Evolutionary conservation across 148 eudicot genomes (phyloP), one percentile per base, ranked within the genome.

Genomic region (Agrostemma githago): DNA sequence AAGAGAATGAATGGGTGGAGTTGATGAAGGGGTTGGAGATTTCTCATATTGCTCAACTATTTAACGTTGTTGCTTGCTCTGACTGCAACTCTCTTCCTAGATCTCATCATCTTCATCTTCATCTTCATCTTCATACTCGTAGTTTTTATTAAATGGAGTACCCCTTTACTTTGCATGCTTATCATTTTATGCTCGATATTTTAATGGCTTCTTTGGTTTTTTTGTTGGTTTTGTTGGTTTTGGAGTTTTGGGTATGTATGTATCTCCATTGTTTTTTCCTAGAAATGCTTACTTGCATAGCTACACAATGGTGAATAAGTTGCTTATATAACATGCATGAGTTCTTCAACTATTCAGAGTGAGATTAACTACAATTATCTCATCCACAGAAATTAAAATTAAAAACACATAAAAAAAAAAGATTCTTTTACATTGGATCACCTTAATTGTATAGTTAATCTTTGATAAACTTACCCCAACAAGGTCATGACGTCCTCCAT

Each of bases 1-100:
- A 26, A 74, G 73, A 41, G 53, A 76, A 46, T 34, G 79, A 74
- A 0, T 78, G 78, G 78, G 0, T 72, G 4, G 54, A 19, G 71
- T 5, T n/a, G 7, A 53, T 82, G 59, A 82, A 72, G 70, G 19
- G 57, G 0, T 54, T 82, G 60, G 79, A 78, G 37, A 21, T 62
- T 53, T 40, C 79, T 8, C 73, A 82, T 65, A 78, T 82, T 75
- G 46, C 62, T 3, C 61, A 78, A 39, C 26, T 78, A 20, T 72
- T 82, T 38, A 15, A 58, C 63, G n/a, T n/a, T n/a, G 84, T 70
- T 15, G 74, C 78, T 78, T 82, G 82, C 63, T 61, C 20, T 42
- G 79, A 78, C 20, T 82, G 84, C 21, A 71, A 70, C 15, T 10
- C 79, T 56, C 53, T 62, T 66, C 26, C 78, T 1, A 82, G 40